These are phyloP conservation scores for Tritrichomonas foetus DNA, from an alignment of 208 protist genomes.

Conservation along the genomic window DNA sequence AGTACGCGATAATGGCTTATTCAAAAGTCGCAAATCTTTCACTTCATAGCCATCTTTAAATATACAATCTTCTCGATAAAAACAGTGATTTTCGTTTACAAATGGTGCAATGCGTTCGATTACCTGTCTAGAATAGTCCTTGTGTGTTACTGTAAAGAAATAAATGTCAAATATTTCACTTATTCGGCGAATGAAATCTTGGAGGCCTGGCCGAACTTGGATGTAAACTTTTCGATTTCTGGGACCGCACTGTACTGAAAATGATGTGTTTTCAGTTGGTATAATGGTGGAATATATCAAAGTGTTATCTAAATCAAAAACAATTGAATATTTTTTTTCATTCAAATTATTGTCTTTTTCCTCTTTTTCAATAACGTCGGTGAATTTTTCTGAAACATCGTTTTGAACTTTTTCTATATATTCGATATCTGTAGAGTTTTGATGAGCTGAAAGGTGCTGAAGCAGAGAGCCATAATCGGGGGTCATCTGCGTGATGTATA, in stretches of 20 bases:
- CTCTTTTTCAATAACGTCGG: no score
- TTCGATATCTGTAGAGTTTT: no score
- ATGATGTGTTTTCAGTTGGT: neutral
- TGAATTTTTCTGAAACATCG: no score
- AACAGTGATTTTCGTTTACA: neutral
- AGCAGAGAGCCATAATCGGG: no score
- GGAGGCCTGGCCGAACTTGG: neutral
- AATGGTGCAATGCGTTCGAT: neutral
- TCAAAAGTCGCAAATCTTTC: neutral
- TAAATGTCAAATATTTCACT: neutral
- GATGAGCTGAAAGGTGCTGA: no score
- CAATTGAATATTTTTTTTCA: neutral
- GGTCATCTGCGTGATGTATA: no score
- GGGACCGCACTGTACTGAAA: neutral
- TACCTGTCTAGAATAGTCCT: neutral
- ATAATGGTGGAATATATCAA: neutral
- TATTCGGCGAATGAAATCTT: neutral
- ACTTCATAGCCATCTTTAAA: neutral
- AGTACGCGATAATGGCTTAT: neutral
- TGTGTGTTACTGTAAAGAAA: neutral
- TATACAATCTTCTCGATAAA: neutral
- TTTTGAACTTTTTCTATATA: no score
- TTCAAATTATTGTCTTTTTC: no score
- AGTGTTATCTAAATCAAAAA: neutral
- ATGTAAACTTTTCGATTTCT: neutral